phyloP scores from a whole-genome alignment of 306 rosid species.

The Casuarina equisetifolia region DNA sequence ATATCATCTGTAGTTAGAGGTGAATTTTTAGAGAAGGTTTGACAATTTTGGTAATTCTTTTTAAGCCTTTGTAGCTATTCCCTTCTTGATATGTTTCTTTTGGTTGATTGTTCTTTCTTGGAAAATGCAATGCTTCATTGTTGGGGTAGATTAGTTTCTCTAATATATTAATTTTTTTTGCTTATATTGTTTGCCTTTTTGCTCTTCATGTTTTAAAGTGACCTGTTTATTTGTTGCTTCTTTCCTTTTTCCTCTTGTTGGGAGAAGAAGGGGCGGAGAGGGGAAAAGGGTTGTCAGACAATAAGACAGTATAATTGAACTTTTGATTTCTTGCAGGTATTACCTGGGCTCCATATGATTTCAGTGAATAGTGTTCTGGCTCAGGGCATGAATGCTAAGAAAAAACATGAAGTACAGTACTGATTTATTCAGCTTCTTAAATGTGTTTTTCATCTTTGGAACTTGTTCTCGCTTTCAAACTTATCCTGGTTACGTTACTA shows the following conservation, averaged over 20 bases:
- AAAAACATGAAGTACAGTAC: slow-evolving; percentile 75
- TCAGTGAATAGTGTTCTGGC: slow-evolving; percentile 69
- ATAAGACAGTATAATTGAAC: slow-evolving; percentile 2
- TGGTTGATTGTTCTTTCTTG: background rate
- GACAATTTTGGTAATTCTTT: background rate
- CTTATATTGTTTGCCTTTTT: background rate
- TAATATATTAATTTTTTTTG: background rate
- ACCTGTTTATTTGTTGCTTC: background rate
- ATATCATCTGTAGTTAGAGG: too few relatives aligned
- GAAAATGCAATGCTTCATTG: background rate
- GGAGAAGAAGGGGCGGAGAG: background rate
- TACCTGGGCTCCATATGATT: slow-evolving; percentile 55
- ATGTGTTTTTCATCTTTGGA: slow-evolving; percentile 17
- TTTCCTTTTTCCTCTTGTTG: too few relatives aligned
- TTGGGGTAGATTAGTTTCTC: background rate
- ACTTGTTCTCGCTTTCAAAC: slow-evolving; percentile 7
- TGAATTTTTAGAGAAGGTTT: background rate
- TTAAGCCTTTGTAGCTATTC: background rate
- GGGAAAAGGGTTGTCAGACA: background rate
- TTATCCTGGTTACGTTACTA: slow-evolving; percentile 4
- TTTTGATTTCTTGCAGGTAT: slow-evolving; percentile 48
- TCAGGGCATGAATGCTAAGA: slow-evolving; percentile 89
- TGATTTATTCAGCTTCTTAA: slow-evolving; percentile 20
- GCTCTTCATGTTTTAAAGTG: background rate
- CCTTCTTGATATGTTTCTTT: background rate